Evolutionary conservation across 2,329 filamentous ascomycete species (phyloP), one percentile per base, ranked within the genome.

Genomic region (Curvularia sp.): DNA sequence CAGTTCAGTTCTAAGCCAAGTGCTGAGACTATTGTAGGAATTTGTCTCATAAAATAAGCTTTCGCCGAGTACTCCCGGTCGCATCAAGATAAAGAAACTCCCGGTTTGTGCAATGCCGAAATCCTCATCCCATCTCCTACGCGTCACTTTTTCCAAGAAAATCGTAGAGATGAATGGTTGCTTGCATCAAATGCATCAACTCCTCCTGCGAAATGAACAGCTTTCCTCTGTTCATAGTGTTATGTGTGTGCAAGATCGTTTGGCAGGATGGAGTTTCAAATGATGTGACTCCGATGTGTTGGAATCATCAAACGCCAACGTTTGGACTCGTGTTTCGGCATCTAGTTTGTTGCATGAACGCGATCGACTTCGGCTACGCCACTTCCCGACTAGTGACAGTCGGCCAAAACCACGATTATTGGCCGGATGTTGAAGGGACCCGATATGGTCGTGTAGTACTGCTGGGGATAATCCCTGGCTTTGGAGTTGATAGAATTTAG

Each of bases 291-390:
- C 18, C 30, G 30, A 50, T 55, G 43, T 47, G 25, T 21, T 54
- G 53, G 48, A 48, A 61, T 61, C 46, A 55, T 70, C 66, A 72
- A 68, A 73, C 70, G 36, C 38, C 49, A 53, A 65, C 67, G 71
- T 73, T 71, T 73, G 58, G 61, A 60, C 49, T 68, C 32, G 63
- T 64, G 68, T 72, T 72, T 72, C 64, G 61, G 32, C 53, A 61
- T 34, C 30, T 13, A 55, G 39, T 47, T 48, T 61, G 57, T 45
- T 42, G 47, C 60, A 60, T 39, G 43, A 56, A 58, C 41, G 21
- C 32, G 49, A 62, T 60, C 51, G 51, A 23, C 52, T 46, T 53
- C 34, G 51, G 57, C 38, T 55, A 28, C 39, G n/a, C 45, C 47
- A 43, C 28, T 47, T 28, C n/a, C 32, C 52, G 34, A 41, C 53